Evolutionary conservation across 768 basidiomycete species (phyloP).

Genomic region (Auricularia cornea): DNA sequence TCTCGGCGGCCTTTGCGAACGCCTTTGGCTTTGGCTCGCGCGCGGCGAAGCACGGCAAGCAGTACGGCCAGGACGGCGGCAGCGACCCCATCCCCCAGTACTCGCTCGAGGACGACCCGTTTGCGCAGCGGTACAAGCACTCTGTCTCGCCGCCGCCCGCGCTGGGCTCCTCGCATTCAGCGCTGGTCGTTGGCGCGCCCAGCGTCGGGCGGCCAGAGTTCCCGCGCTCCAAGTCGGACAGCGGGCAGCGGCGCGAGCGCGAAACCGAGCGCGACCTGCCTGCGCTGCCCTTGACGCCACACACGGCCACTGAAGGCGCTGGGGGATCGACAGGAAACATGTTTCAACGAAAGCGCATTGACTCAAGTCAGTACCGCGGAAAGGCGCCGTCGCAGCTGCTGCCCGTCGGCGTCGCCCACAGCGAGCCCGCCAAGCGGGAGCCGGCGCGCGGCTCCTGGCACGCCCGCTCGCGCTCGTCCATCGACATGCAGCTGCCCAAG

Average conservation of each 20-base stretch:
- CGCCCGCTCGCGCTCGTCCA: background rate
- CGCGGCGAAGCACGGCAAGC: background rate
- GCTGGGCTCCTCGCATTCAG: background rate
- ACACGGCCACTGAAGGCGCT: background rate
- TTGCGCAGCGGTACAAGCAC: background rate
- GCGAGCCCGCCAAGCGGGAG: background rate
- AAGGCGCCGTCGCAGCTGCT: background rate
- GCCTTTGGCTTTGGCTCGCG: background rate
- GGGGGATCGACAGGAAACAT: background rate
- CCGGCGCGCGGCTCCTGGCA: background rate
- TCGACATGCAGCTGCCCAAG: constrained; percentile 1
- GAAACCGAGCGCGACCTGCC: background rate
- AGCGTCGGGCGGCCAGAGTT: background rate
- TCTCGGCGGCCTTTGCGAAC: background rate
- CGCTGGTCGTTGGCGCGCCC: background rate
- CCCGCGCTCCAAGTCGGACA: background rate
- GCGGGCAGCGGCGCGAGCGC: background rate
- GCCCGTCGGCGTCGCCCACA: background rate
- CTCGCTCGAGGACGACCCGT: background rate
- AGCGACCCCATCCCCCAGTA: background rate
- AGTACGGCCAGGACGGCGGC: background rate
- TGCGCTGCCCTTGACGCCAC: background rate
- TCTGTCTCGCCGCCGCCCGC: background rate
- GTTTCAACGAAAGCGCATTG: background rate
- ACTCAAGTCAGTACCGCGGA: background rate